These are phyloP conservation scores for Ogataea trehaloabstinens DNA, from an alignment of 805 yeast species.

Conservation along the genomic window DNA sequence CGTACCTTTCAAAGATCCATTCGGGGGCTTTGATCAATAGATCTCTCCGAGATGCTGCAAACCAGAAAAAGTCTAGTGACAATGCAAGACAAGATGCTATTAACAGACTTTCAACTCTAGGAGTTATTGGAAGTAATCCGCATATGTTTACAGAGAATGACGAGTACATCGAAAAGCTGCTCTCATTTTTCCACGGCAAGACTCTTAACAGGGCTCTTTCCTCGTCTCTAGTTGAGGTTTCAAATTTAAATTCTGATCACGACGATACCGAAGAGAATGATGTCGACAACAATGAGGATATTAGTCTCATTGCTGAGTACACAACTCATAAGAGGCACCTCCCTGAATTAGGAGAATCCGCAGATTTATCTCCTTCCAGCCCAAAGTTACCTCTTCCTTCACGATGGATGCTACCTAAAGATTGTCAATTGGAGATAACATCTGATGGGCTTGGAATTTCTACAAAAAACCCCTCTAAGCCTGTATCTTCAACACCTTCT, in stretches of 20 bases:
- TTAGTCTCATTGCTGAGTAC: conserved; percentile 9
- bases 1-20: conserved; percentile 21
- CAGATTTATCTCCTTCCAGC: neutral
- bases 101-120: conserved; percentile 14
- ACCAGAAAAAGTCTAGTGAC: conserved; percentile 15
- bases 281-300: conserved; percentile 7
- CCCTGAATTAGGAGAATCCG: conserved; percentile 3
- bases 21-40: conserved; percentile 19
- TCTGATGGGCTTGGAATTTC: conserved; percentile 24
- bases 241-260: conserved; percentile 3
- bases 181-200: conserved; percentile 13
- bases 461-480: conserved; percentile 20
- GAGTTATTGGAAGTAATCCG: conserved; percentile 23
- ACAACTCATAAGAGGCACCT: conserved; percentile 8
- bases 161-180: conserved; percentile 16
- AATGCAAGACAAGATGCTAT: conserved; percentile 12
- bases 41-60: conserved; percentile 7
- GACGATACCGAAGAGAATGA: conserved; percentile 10
- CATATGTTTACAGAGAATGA: conserved; percentile 14
- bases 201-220: neutral
- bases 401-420: conserved; percentile 23
- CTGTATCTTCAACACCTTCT: conserved; percentile 9
- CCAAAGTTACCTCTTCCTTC: conserved; percentile 24
- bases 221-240: conserved; percentile 2
- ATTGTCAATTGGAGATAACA: conserved; percentile 18